These are phyloP conservation scores for Diplotaxis tenuifolia DNA, from an alignment of 345 rosid species.

Conservation along the genomic window DNA sequence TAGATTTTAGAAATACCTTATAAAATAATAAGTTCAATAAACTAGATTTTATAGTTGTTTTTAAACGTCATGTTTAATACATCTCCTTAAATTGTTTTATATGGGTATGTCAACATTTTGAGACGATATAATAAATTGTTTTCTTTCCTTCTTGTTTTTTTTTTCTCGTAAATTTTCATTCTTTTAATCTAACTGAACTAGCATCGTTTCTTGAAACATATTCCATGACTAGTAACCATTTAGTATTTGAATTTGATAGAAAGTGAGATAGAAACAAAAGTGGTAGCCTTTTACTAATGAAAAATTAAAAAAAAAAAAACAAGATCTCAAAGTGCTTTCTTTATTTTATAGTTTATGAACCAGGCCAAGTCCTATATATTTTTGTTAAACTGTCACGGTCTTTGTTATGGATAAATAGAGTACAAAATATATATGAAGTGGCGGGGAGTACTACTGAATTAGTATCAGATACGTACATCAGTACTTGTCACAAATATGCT, in stretches of 20 bases:
- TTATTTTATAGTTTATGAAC: not conserved
- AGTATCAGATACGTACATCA: too few relatives aligned
- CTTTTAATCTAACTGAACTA: too few relatives aligned
- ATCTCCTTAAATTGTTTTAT: too few relatives aligned
- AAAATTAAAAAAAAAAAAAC: not conserved
- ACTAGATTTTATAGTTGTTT: too few relatives aligned
- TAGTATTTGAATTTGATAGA: not conserved
- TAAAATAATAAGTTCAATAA: too few relatives aligned
- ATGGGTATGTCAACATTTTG: too few relatives aligned
- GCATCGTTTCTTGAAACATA: not conserved
- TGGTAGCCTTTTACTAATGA: not conserved
- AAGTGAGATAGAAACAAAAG: not conserved
- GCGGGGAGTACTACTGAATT: not conserved
- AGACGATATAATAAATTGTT: too few relatives aligned
- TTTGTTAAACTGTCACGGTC: not conserved
- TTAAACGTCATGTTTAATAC: too few relatives aligned
- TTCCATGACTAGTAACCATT: not conserved
- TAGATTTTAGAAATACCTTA: too few relatives aligned
- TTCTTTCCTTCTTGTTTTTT: too few relatives aligned
- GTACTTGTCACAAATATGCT: too few relatives aligned
- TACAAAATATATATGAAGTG: not conserved
- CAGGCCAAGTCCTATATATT: not conserved
- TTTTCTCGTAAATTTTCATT: too few relatives aligned
- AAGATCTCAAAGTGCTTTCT: not conserved
- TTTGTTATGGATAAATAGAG: not conserved